Evolutionary conservation across 371 early-diverging fungal genomes (phyloP).

Genomic region (Fennellomyces sp.): DNA sequence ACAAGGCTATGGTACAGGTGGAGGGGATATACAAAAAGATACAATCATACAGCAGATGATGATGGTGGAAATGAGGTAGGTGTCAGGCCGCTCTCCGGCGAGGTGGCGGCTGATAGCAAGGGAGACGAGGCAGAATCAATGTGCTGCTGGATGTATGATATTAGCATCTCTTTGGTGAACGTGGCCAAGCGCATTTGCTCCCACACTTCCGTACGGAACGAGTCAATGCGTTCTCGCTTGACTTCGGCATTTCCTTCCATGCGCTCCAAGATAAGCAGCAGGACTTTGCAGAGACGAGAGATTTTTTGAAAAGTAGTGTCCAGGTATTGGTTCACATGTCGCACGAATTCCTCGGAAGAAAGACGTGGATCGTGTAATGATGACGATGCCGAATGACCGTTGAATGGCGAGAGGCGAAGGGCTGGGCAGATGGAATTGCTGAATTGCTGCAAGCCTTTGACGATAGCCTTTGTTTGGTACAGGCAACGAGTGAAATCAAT

Average conservation of each 20-base stretch:
- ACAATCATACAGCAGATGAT: not conserved
- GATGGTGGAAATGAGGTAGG: not conserved
- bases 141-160: conserved; percentile 28
- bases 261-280: conserved; percentile 34
- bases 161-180: conserved; percentile 24
- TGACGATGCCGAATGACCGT: conserved; percentile 8
- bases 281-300: conserved; percentile 36
- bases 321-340: conserved; percentile 38
- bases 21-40: no score
- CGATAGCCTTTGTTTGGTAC: conserved; percentile 48
- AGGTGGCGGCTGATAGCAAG: not conserved
- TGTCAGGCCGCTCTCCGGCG: not conserved
- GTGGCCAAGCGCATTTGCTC: conserved; percentile 38
- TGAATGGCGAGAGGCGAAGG: conserved; percentile 18
- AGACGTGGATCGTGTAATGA: conserved; percentile 19
- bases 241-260: conserved; percentile 27
- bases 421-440: conserved; percentile 37
- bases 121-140: conserved; percentile 4
- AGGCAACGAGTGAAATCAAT: conserved; percentile 49
- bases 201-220: conserved; percentile 41
- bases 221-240: conserved; percentile 37
- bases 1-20: no score
- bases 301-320: conserved; percentile 43
- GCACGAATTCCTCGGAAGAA: conserved; percentile 21
- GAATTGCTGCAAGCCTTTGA: conserved; percentile 37